phyloP scores from a whole-genome alignment of 306 rosid species.

The Medicago ruthenica region DNA sequence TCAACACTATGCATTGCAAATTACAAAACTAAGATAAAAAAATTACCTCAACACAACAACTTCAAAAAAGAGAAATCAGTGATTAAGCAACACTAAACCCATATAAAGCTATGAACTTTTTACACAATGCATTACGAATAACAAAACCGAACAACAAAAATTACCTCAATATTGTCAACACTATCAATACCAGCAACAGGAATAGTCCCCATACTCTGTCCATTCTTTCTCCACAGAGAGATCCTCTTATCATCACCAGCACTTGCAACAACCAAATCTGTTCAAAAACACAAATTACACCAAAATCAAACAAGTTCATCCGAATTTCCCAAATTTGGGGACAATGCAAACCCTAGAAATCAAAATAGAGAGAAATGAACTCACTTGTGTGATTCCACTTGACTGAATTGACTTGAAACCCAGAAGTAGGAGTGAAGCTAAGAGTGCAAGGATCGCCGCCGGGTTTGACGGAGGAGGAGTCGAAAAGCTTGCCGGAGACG shows the following conservation, averaged over 20 bases:
- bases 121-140: slow-evolving; percentile 8
- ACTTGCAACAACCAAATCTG: slow-evolving; percentile 97
- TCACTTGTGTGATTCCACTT: slow-evolving; percentile 99
- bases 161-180: slow-evolving; percentile 85
- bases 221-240: slow-evolving; percentile 87
- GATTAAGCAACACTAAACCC: slow-evolving; percentile 3
- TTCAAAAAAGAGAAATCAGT: background rate
- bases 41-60: slow-evolving; percentile 63
- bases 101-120: slow-evolving; percentile 11
- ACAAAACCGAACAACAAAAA: slow-evolving; percentile 19
- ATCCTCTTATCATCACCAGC: slow-evolving; percentile 98
- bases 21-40: slow-evolving; percentile 27
- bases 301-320: background rate
- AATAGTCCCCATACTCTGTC: slow-evolving; percentile 95
- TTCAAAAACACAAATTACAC: slow-evolving; percentile 27
- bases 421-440: slow-evolving; percentile 86
- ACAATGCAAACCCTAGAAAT: slow-evolving; percentile 38
- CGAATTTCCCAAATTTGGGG: background rate
- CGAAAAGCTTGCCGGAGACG: slow-evolving; percentile 84
- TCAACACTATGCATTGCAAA: slow-evolving; percentile 58
- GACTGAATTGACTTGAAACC: slow-evolving; percentile 81
- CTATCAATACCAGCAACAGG: slow-evolving; percentile 79
- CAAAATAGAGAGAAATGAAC: slow-evolving; percentile 30
- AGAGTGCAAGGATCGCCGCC: slow-evolving; percentile 89
- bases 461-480: slow-evolving; percentile 76